phyloP scores from a whole-genome alignment of 2,329 filamentous ascomycete species.

The Alternaria triticimaculans region DNA sequence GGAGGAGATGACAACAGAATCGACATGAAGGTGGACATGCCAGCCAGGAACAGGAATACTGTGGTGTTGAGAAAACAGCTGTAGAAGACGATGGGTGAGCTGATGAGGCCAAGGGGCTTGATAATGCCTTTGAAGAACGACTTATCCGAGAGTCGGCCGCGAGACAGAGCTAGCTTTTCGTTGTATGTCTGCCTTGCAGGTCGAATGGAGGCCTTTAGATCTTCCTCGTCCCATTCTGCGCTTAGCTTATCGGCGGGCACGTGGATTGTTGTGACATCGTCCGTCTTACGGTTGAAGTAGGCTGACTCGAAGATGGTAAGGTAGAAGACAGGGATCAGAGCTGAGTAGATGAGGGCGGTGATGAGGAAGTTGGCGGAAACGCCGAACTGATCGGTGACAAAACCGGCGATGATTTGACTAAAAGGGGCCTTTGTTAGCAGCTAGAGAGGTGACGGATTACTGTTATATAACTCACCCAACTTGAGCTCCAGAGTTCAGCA shows the following conservation, averaged over 20 bases:
- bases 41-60: constrained; percentile 16
- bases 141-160: constrained; percentile 12
- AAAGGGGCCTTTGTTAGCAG: not conserved
- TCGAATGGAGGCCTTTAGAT: constrained; percentile 6
- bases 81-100: constrained; percentile 17
- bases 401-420: constrained; percentile 7
- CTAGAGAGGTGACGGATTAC: not conserved
- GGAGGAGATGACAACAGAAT: constrained; percentile 18
- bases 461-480: constrained; percentile 11
- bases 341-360: constrained; percentile 12
- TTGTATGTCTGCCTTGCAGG: constrained; percentile 6
- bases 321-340: constrained; percentile 13
- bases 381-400: constrained; percentile 17
- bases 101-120: constrained; percentile 17
- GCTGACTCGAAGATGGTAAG: constrained; percentile 18
- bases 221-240: constrained; percentile 12
- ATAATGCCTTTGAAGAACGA: constrained; percentile 18
- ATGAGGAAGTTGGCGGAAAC: constrained; percentile 16
- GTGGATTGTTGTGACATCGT: constrained; percentile 2
- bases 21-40: constrained; percentile 16
- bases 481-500: constrained; percentile 19
- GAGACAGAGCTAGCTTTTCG: constrained; percentile 9
- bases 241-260: constrained; percentile 8
- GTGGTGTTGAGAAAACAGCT: constrained; percentile 19
- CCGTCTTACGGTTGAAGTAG: constrained; percentile 13